A percentile compares a stretch with the other conserved stretches of the same genome.
Conservation (phyloP, 2,329 filamentous ascomycete species). For the Calycina marina region DNA sequence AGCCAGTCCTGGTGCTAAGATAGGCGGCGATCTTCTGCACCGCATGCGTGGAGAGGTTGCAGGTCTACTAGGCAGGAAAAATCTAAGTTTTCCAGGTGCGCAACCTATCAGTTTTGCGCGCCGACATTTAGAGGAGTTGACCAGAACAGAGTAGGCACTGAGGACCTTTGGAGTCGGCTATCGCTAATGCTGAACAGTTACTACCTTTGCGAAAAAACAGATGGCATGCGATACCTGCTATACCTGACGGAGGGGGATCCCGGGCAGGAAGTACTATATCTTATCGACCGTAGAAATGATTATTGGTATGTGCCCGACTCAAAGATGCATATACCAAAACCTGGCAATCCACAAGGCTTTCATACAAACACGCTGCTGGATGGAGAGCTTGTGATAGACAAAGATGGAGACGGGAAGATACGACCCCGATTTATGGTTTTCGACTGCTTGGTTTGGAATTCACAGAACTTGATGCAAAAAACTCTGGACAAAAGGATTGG, state of each 20-base stretch:
- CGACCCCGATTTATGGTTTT: slow-evolving; percentile 83
- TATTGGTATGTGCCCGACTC: slow-evolving; percentile 65
- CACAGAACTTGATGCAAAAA: slow-evolving; percentile 58
- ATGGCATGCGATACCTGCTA: slow-evolving; percentile 89
- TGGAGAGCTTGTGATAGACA: slow-evolving; percentile 83
- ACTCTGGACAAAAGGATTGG: slow-evolving; percentile 80
- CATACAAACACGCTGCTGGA: slow-evolving; percentile 76
- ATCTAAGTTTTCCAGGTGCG: slow-evolving; percentile 66
- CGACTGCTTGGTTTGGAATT: slow-evolving; percentile 76
- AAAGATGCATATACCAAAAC: slow-evolving; percentile 67
- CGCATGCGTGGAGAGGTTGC: slow-evolving; percentile 61
- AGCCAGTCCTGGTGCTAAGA: slow-evolving; percentile 49
- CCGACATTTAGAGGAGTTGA: slow-evolving; percentile 69
- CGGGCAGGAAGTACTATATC: slow-evolving; percentile 63
- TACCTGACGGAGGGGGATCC: slow-evolving; percentile 57
- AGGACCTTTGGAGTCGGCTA: neutral
- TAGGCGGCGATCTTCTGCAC: slow-evolving; percentile 42
- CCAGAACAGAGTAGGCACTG: slow-evolving; percentile 52
- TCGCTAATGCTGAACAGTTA: slow-evolving; percentile 38
- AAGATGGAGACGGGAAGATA: slow-evolving; percentile 47
- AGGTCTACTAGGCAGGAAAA: slow-evolving; percentile 54
- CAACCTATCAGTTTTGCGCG: slow-evolving; percentile 88
- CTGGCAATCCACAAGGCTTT: slow-evolving; percentile 48
- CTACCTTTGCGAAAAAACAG: slow-evolving; percentile 96
- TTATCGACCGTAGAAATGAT: slow-evolving; percentile 96